Conservation (phyloP, 148 eudicot genomes). For the Selenicereus undatus region DNA sequence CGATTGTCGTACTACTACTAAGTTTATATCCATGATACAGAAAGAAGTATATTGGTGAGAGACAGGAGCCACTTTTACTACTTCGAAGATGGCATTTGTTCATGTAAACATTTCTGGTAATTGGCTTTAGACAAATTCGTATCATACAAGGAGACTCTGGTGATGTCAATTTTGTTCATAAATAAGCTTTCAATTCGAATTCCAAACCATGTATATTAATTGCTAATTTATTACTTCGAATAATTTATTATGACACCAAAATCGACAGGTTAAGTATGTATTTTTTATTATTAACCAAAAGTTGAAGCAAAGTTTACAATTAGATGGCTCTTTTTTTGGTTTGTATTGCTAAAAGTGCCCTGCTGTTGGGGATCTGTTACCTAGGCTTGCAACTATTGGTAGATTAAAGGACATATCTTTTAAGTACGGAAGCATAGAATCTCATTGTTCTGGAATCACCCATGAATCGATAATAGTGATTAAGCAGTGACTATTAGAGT, state of each 20-base stretch:
- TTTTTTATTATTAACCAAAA: background rate
- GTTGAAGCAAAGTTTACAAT: background rate
- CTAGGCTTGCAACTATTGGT: no score
- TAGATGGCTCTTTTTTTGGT: background rate
- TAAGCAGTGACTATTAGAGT: no score
- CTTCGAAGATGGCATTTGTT: constrained; percentile 40
- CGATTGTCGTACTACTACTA: constrained; percentile 48
- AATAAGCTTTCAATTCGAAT: constrained; percentile 1
- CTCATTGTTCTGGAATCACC: no score
- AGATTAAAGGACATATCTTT: no score
- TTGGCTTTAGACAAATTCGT: background rate
- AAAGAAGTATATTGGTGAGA: constrained; percentile 36
- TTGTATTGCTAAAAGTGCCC: background rate
- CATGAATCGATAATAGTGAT: no score
- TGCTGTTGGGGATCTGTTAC: background rate
- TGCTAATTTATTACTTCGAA: background rate
- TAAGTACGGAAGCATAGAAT: no score
- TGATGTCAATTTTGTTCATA: background rate
- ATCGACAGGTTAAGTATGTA: no score
- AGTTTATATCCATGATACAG: constrained; percentile 39
- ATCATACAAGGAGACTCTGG: background rate
- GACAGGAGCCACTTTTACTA: constrained; percentile 46
- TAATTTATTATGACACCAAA: no score
- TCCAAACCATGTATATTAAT: background rate
- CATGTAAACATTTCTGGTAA: constrained; percentile 47